Base-by-base conservation (phyloP, 495 filamentous ascomycete species). In the Penicillium egyptiacum region DNA sequence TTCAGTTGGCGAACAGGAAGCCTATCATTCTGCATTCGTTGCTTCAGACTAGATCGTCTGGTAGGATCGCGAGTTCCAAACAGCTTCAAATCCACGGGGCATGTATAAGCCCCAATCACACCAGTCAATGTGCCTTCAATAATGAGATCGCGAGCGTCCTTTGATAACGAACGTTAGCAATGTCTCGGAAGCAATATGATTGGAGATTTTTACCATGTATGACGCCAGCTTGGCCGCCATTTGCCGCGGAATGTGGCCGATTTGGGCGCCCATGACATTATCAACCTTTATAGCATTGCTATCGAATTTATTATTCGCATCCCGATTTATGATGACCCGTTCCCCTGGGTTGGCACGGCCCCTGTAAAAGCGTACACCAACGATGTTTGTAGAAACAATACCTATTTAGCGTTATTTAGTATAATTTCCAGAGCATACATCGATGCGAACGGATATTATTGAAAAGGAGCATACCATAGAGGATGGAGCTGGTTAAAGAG, bases 311-410 rank as follows among this genome's bases (percentile, higher is more conserved):
- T 97, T 97, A 12, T 63, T 53, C 3, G 89, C 87, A 55, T 96
- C 88, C 59, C 92, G 76, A 30, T 69, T 73, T 50, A 88, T 65
- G 26, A 90, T 59, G 1, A 94, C 87, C 55, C 83, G 79, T 66
- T 97, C 92, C 14, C 88, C 88, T 5, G 78, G 49, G 4, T 81
- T 89, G 4, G 88, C 89, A 55, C 82, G 65, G 5, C 90, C 91
- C 25, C 66, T 74, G 70, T 97, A 97, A 68, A 85, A 96, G 49
- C 86, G 80, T 12, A 91, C 79, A 5, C 92, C 92, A 0, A 96
- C 92, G 45, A 94, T 87, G 58, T 92, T 92, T 12, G 76, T 80
- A 8, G 81, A 71, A 66, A 68, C 11, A 46, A 66, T 44, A 51
- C 72, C 67, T 84, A 60, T 45, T 54, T 50, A 41, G 19, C 42